Conservation (phyloP, 768 basidiomycete species). For the Nidularia sp. region DNA sequence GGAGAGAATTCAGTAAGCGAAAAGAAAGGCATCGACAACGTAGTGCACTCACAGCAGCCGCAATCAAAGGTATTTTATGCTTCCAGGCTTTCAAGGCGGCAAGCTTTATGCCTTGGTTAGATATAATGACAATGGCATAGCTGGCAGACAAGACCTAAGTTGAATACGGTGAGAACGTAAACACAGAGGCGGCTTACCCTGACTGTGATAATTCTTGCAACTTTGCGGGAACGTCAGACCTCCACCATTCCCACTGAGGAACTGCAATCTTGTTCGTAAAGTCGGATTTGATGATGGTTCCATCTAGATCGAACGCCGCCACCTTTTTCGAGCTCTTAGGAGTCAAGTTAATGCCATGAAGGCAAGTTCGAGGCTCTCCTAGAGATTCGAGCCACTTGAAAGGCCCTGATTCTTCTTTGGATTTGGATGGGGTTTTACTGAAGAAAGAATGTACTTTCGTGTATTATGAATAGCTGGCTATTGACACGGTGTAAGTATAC, state of each 20-base stretch:
- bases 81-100: slow-evolving; percentile 62
- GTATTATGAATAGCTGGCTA: not conserved
- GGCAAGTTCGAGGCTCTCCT: slow-evolving; percentile 32
- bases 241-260: slow-evolving; percentile 70
- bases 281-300: slow-evolving; percentile 70
- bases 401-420: slow-evolving; percentile 6
- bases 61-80: slow-evolving; percentile 68
- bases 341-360: slow-evolving; percentile 33
- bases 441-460: slow-evolving; percentile 29
- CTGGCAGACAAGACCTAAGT: slow-evolving; percentile 26
- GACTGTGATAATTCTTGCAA: slow-evolving; percentile 53
- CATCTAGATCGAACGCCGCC: slow-evolving; percentile 84
- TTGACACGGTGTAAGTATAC: no score
- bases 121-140: slow-evolving; percentile 70
- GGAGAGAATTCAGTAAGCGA: not conserved
- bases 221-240: slow-evolving; percentile 53
- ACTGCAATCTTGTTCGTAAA: slow-evolving; percentile 25
- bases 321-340: slow-evolving; percentile 52
- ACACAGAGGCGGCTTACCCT: slow-evolving; percentile 42
- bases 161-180: not conserved
- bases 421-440: slow-evolving; percentile 10
- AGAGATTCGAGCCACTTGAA: slow-evolving; percentile 39
- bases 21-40: not conserved
- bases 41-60: slow-evolving; percentile 44
- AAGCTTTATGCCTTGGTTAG: slow-evolving; percentile 69